Percentiles rank a stretch among this genome's conserved stretches.
These are phyloP conservation scores for Monosporozyma aerobia DNA, from an alignment of 805 yeast species.

Conservation along the genomic window DNA sequence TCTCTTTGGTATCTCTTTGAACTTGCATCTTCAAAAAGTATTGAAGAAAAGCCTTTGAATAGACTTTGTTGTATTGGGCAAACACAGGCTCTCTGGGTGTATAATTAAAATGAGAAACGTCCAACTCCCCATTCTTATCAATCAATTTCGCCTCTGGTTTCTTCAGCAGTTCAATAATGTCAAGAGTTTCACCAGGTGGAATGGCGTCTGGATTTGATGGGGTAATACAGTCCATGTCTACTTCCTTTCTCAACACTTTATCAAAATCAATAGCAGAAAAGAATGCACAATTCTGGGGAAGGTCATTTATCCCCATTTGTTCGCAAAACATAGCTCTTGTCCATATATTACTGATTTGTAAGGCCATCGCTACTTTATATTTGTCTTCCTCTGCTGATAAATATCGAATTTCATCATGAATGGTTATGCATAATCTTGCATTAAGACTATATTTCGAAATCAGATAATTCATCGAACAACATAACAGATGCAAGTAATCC, in stretches of 20 bases:
- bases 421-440: slow-evolving; percentile 76
- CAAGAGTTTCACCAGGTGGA: slow-evolving; percentile 69
- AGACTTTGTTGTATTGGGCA: slow-evolving; percentile 22
- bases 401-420: slow-evolving; percentile 90
- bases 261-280: slow-evolving; percentile 92
- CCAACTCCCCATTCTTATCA: slow-evolving; percentile 12
- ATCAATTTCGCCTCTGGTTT: slow-evolving; percentile 26
- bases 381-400: slow-evolving; percentile 64
- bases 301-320: slow-evolving; percentile 76
- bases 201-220: slow-evolving; percentile 71
- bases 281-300: slow-evolving; percentile 94
- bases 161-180: slow-evolving; percentile 45
- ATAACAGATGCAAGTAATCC: slow-evolving; percentile 79
- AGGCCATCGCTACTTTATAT: slow-evolving; percentile 67
- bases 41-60: slow-evolving; percentile 18
- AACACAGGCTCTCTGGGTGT: slow-evolving; percentile 25
- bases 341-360: slow-evolving; percentile 90
- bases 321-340: slow-evolving; percentile 93
- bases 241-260: slow-evolving; percentile 81
- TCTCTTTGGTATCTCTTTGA: slow-evolving; percentile 19
- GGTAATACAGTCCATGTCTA: slow-evolving; percentile 81
- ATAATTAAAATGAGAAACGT: slow-evolving; percentile 16
- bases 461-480: slow-evolving; percentile 82
- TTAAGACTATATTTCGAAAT: slow-evolving; percentile 52
- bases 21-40: slow-evolving; percentile 26